phyloP scores from a whole-genome alignment of 2,329 filamentous ascomycete genomes.

The Fusarium sp. region DNA sequence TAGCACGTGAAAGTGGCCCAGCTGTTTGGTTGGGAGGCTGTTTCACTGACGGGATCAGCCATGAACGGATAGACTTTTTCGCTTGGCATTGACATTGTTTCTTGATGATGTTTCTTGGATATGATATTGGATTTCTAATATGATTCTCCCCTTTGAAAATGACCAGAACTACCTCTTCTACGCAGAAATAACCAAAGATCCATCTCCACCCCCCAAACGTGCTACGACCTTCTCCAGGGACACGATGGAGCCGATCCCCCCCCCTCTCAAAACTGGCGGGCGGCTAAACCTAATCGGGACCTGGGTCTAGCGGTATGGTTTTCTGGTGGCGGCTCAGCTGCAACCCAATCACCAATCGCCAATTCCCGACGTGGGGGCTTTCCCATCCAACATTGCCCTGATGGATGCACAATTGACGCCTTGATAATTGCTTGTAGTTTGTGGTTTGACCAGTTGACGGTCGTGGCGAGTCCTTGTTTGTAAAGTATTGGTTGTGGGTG shows the following conservation, averaged over 20 bases:
- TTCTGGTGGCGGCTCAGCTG: conserved; percentile 29
- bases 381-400: conserved; percentile 36
- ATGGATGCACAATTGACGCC: conserved; percentile 18
- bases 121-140: too few relatives aligned
- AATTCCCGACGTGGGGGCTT: conserved; percentile 39
- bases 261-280: conserved; percentile 28
- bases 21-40: conserved; percentile 36
- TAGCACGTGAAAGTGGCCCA: conserved; percentile 45
- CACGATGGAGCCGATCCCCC: conserved; percentile 19
- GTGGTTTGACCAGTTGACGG: background rate
- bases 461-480: background rate
- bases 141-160: background rate
- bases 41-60: background rate
- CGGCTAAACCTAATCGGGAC: conserved; percentile 32
- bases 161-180: background rate
- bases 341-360: conserved; percentile 38
- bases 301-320: conserved; percentile 37
- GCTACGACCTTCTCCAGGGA: conserved; percentile 22
- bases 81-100: background rate
- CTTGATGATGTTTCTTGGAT: background rate
- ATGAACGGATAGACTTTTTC: background rate
- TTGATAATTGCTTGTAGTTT: conserved; percentile 9
- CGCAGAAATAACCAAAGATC: background rate
- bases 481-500: background rate
- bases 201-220: background rate